phyloP scores from a whole-genome alignment of 2,329 filamentous ascomycete genomes.

The Aspergillus neotritici region DNA sequence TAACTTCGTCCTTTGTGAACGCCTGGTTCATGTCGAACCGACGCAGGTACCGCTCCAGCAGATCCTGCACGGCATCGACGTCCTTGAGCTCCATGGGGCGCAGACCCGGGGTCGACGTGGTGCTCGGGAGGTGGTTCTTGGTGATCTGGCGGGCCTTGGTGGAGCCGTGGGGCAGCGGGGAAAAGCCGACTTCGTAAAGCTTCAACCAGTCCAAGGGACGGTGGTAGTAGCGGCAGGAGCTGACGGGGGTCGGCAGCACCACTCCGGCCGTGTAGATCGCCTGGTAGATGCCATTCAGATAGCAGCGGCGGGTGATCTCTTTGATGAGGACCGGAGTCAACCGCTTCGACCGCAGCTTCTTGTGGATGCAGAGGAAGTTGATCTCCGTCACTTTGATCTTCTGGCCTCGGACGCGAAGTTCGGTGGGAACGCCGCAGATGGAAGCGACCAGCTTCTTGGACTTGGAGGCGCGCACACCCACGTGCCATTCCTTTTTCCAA shows the following conservation, averaged over 20 bases:
- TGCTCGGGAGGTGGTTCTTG: conserved; percentile 75
- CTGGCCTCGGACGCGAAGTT: conserved; percentile 72
- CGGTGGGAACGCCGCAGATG: conserved; percentile 87
- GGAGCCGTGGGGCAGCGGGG: conserved; percentile 73
- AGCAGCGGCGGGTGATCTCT: conserved; percentile 90
- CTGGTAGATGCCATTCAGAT: conserved; percentile 81
- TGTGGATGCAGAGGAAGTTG: conserved; percentile 97
- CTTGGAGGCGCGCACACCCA: conserved; percentile 79
- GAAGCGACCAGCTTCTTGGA: conserved; percentile 88
- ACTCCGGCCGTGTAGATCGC: conserved; percentile 93
- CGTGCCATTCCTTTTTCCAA: conserved; percentile 91
- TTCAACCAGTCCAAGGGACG: conserved; percentile 93
- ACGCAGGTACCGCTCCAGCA: conserved; percentile 71
- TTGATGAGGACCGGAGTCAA: conserved; percentile 93
- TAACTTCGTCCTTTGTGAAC: conserved; percentile 72
- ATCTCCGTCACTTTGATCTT: conserved; percentile 78
- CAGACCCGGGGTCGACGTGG: conserved; percentile 67
- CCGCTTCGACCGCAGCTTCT: conserved; percentile 90
- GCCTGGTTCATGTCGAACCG: conserved; percentile 80
- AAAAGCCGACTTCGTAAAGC: conserved; percentile 90
- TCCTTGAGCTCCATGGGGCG: conserved; percentile 76
- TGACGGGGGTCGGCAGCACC: conserved; percentile 83
- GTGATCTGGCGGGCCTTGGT: conserved; percentile 80
- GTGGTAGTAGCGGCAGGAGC: conserved; percentile 93
- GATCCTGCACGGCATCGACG: conserved; percentile 64